These are phyloP conservation scores for Meripilus lineatus DNA, from an alignment of 1,284 basidiomycete species.

Conservation along the genomic window DNA sequence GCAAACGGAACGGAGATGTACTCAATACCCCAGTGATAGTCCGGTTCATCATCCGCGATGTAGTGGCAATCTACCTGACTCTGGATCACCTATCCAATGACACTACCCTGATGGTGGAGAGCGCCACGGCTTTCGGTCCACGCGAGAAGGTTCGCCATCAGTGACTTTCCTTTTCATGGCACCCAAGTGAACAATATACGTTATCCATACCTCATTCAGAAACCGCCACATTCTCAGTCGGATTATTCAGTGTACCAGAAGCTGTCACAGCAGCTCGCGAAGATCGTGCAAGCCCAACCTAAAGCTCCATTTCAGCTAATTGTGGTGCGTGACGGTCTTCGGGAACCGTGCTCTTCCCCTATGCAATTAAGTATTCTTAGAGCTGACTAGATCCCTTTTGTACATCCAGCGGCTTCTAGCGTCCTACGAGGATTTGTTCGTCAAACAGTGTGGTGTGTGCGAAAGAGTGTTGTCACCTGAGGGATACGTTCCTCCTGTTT, in stretches of 20 bases:
- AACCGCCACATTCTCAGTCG: constrained; percentile 62
- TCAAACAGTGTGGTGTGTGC: constrained; percentile 52
- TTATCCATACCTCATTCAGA: constrained; percentile 32
- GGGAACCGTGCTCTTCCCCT: too few relatives aligned
- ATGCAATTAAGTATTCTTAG: not conserved
- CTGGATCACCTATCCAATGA: constrained; percentile 33
- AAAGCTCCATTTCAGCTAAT: constrained; percentile 44
- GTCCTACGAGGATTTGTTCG: constrained; percentile 56
- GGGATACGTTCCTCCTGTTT: constrained; percentile 66
- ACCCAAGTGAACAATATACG: constrained; percentile 5
- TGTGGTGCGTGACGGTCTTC: constrained; percentile 43
- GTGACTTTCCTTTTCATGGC: not conserved
- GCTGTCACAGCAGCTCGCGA: constrained; percentile 59
- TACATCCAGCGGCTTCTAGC: constrained; percentile 40
- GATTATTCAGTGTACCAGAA: constrained; percentile 58
- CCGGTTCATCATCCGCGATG: constrained; percentile 54
- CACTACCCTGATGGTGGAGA: constrained; percentile 45
- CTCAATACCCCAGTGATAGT: constrained; percentile 34
- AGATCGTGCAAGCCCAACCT: constrained; percentile 50
- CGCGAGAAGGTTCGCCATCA: constrained; percentile 51
- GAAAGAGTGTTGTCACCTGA: constrained; percentile 60
- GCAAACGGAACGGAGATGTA: constrained; percentile 16
- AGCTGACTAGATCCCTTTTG: constrained; percentile 1
- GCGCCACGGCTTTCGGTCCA: constrained; percentile 58
- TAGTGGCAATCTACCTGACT: constrained; percentile 54